Base-by-base conservation (phyloP, 1,284 basidiomycete genomes). In the Moniliella sp. region DNA sequence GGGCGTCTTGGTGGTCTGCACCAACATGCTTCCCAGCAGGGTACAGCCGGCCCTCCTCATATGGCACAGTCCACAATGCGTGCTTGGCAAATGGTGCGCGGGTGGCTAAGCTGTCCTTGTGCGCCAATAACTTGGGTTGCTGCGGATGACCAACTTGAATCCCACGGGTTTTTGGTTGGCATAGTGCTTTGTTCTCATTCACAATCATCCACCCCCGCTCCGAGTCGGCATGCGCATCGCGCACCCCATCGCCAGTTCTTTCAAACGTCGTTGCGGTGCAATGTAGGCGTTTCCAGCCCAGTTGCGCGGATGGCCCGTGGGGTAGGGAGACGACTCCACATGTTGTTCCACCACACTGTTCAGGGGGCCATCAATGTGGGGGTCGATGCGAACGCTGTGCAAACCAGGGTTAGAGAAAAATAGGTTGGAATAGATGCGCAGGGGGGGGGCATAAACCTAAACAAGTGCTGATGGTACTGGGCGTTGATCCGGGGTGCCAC, bases 391-490 rank as follows among this genome's bases (percentile, higher is more conserved):
- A 38, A 83, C 30, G 17, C 66, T 72, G 63, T n/a, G n/a, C n/a
- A n/a, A n/a, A n/a, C n/a, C n/a, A n/a, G n/a, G n/a, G n/a, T n/a
- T n/a, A n/a, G n/a, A n/a, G n/a, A n/a, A n/a, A n/a, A n/a, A n/a
- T n/a, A n/a, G n/a, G n/a, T n/a, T n/a, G n/a, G n/a, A n/a, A n/a
- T n/a, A n/a, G n/a, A n/a, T n/a, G n/a, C n/a, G n/a, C n/a, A n/a
- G n/a, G n/a, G n/a, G n/a, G n/a, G n/a, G n/a, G n/a, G n/a, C n/a
- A n/a, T n/a, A n/a, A n/a, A n/a, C n/a, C n/a, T n/a, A n/a, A 75
- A 75, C 31, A 82, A 61, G 56, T 88, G 83, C 54, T 88, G 82
- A 60, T 91, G 84, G 60, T 83, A 72, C 30, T 88, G 83, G 0
- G 81, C 84, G 43, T 74, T 75, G 54, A 93, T 69, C 26, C 71